Percentiles rank a stretch among this genome's conserved stretches.
Conservation (phyloP, 495 filamentous ascomycete genomes). For the Aspergillus kassunensis region DNA sequence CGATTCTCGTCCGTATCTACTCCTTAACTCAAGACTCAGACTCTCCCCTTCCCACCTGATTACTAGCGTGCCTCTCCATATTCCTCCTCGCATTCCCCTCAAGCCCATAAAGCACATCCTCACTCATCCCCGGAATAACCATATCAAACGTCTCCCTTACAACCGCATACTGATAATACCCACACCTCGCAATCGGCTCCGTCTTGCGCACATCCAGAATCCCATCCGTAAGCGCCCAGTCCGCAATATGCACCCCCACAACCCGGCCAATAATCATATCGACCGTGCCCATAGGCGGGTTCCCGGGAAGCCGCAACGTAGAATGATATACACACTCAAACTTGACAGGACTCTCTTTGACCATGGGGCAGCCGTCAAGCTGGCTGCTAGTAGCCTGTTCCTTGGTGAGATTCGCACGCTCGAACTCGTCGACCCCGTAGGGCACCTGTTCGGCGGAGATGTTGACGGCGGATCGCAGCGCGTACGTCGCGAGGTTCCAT, state of each 20-base stretch:
- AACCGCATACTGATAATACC: slow-evolving; percentile 55
- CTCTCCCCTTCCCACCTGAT: too few species aligned
- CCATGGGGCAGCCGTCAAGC: slow-evolving; percentile 46
- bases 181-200: slow-evolving; percentile 54
- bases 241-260: slow-evolving; percentile 51
- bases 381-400: slow-evolving; percentile 31
- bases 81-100: slow-evolving; percentile 19
- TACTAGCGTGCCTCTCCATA: slow-evolving; percentile 6
- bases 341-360: slow-evolving; percentile 47
- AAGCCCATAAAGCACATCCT: slow-evolving; percentile 31
- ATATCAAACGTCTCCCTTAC: slow-evolving; percentile 51
- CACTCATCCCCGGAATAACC: slow-evolving; percentile 39
- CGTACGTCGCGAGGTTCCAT: slow-evolving; percentile 56
- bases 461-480: slow-evolving; percentile 49
- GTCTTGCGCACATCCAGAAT: slow-evolving; percentile 51
- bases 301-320: slow-evolving; percentile 49
- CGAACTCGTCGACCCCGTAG: slow-evolving; percentile 52
- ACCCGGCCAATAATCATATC: slow-evolving; percentile 56
- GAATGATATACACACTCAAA: slow-evolving; percentile 55
- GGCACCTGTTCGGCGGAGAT: slow-evolving; percentile 41
- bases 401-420: slow-evolving; percentile 42
- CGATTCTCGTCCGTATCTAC: too few species aligned
- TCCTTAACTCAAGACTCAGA: too few species aligned
- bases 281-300: slow-evolving; percentile 49
- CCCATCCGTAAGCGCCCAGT: slow-evolving; percentile 47